phyloP scores from a whole-genome alignment of 495 filamentous ascomycete species.

The Lasiosphaeria miniovina region DNA sequence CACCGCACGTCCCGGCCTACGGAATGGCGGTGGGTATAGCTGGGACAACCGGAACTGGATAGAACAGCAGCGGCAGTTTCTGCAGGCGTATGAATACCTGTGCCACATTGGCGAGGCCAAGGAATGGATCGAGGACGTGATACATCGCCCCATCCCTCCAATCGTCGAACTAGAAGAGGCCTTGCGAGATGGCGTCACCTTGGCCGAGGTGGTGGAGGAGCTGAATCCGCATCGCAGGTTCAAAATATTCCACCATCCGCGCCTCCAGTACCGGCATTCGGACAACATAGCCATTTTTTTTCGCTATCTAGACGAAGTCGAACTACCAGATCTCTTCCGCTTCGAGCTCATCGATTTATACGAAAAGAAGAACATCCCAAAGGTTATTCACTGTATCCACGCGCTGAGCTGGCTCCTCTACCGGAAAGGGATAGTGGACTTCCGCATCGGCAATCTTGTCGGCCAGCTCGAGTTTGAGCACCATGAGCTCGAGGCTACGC shows the following conservation, averaged over 20 bases:
- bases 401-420: slow-evolving; percentile 94
- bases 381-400: slow-evolving; percentile 98
- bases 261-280: slow-evolving; percentile 90
- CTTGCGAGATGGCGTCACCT: slow-evolving; percentile 85
- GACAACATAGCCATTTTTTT: slow-evolving; percentile 97
- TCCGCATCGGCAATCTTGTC: slow-evolving; percentile 97
- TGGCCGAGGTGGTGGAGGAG: slow-evolving; percentile 93
- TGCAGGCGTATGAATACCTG: slow-evolving; percentile 97
- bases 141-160: slow-evolving; percentile 82
- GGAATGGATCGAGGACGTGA: slow-evolving; percentile 97
- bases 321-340: slow-evolving; percentile 94
- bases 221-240: slow-evolving; percentile 71
- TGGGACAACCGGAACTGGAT: slow-evolving; percentile 95
- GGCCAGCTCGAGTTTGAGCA: slow-evolving; percentile 97
- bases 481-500: slow-evolving; percentile 93
- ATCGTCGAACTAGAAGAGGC: slow-evolving; percentile 97
- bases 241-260: slow-evolving; percentile 79
- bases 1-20: slow-evolving; percentile 44
- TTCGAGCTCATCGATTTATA: slow-evolving; percentile 98
- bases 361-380: slow-evolving; percentile 99
- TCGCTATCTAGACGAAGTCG: slow-evolving; percentile 85
- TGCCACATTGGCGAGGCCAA: slow-evolving; percentile 99
- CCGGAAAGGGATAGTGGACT: slow-evolving; percentile 89
- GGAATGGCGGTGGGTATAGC: slow-evolving; percentile 49
- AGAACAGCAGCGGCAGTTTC: slow-evolving; percentile 94